These are phyloP conservation scores for Flaveria robusta DNA, from an alignment of 129 eudicot genomes.

Conservation along the genomic window DNA sequence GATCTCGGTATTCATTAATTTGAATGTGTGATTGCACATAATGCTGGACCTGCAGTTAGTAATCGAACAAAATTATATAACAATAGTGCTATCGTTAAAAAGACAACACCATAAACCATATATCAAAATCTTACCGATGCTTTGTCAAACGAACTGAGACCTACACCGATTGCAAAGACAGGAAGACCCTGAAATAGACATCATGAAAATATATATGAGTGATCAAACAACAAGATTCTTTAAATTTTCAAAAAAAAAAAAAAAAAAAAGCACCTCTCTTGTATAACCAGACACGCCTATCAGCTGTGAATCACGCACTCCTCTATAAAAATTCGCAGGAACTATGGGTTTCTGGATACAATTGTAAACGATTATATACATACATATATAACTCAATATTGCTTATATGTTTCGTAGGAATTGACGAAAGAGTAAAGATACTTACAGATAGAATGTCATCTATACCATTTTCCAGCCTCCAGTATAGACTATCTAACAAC, in stretches of 20 bases:
- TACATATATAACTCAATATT: background rate
- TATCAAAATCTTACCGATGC: conserved; percentile 60
- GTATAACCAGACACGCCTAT: conserved; percentile 74
- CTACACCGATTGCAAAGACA: conserved; percentile 68
- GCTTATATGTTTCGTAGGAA: background rate
- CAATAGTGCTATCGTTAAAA: conserved; percentile 20
- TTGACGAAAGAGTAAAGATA: conserved; percentile 8
- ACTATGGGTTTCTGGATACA: conserved; percentile 65
- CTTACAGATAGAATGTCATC: conserved; percentile 71
- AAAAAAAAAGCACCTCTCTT: conserved; percentile 42
- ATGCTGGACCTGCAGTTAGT: conserved; percentile 50
- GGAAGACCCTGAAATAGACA: conserved; percentile 61
- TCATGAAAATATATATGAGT: background rate
- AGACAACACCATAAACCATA: background rate
- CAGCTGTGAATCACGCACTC: conserved; percentile 70
- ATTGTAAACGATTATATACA: background rate
- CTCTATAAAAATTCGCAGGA: conserved; percentile 54
- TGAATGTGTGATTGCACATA: conserved; percentile 78
- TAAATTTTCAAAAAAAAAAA: background rate
- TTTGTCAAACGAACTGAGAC: conserved; percentile 63
- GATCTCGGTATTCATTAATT: conserved; percentile 68
- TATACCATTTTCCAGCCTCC: conserved; percentile 69
- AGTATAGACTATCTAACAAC: conserved; percentile 65
- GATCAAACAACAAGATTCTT: background rate
- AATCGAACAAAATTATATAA: background rate